Evolutionary conservation across 1,284 basidiomycete species (phyloP).

Genomic region (Puccinia brachypodii): DNA sequence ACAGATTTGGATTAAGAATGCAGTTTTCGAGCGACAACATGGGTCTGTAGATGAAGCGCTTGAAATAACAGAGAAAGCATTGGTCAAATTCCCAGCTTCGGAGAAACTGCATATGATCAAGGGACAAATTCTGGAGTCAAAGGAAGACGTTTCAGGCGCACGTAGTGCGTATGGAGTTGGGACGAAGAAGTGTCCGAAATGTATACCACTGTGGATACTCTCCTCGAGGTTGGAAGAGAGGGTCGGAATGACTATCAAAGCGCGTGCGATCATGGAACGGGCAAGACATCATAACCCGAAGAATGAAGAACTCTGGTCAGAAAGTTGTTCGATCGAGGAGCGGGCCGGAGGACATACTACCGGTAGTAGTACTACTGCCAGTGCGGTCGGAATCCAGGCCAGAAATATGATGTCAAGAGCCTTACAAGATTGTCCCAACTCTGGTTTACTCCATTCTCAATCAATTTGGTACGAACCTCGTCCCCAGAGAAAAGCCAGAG

Average conservation of each 20-base stretch:
- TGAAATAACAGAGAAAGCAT: constrained; percentile 70
- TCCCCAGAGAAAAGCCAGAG: constrained; percentile 80
- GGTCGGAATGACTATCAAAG: constrained; percentile 84
- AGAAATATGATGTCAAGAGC: constrained; percentile 57
- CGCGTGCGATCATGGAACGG: constrained; percentile 87
- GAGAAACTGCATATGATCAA: constrained; percentile 95
- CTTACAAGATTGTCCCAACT: constrained; percentile 87
- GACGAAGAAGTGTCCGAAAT: constrained; percentile 77
- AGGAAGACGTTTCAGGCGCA: constrained; percentile 66
- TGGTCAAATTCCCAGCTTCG: constrained; percentile 78
- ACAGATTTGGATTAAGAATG: constrained; percentile 98
- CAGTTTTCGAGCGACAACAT: constrained; percentile 87
- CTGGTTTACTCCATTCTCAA: constrained; percentile 84
- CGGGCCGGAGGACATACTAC: constrained; percentile 73
- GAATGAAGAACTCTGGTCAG: constrained; percentile 82
- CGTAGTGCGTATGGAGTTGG: constrained; percentile 77
- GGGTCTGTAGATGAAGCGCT: constrained; percentile 73
- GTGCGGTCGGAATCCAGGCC: constrained; percentile 26
- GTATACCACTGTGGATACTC: constrained; percentile 81
- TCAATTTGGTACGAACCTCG: constrained; percentile 87
- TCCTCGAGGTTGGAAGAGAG: constrained; percentile 82
- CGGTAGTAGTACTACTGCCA: constrained; percentile 74
- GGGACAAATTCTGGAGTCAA: constrained; percentile 74
- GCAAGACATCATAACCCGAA: constrained; percentile 80
- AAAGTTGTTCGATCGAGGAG: constrained; percentile 85